phyloP scores from a whole-genome alignment of 176 grass and related monocot species.

The Carex myosuroides region DNA sequence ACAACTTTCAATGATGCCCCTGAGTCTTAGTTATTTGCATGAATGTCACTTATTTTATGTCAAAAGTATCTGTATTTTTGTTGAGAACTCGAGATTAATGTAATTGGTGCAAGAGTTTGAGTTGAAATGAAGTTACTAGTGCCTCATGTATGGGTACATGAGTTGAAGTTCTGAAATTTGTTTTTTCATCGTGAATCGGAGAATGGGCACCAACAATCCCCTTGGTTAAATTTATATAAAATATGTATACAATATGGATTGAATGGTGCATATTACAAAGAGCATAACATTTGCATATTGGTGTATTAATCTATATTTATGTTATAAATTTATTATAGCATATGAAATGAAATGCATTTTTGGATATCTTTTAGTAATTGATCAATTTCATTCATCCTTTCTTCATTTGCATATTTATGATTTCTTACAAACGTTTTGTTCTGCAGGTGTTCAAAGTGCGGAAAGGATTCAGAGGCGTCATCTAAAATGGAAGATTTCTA shows the following conservation, averaged over 20 bases:
- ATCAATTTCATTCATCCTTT: not conserved
- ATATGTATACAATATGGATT: not conserved
- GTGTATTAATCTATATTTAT: not conserved
- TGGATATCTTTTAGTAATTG: not conserved
- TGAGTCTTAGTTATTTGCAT: not conserved
- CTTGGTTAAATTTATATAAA: not conserved
- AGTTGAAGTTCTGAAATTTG: not conserved
- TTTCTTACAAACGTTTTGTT: not conserved
- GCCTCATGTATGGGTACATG: not conserved
- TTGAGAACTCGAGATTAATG: not conserved
- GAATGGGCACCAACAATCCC: not conserved
- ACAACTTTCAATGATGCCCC: not conserved
- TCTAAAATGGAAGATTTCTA: slow-evolving; percentile 99
- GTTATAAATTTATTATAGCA: not conserved
- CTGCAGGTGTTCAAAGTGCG: slow-evolving; percentile 73
- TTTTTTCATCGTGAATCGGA: not conserved
- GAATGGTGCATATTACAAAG: not conserved
- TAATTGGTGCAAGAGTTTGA: not conserved
- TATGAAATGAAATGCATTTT: not conserved
- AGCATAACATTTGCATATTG: not conserved
- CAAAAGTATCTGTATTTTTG: not conserved
- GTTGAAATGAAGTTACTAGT: not conserved
- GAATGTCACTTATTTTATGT: not conserved
- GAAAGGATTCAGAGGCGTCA: slow-evolving; percentile 88
- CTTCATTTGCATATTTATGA: not conserved